These are phyloP conservation scores for Asterophora lycoperdoides DNA, from an alignment of 768 basidiomycete species.

Conservation along the genomic window DNA sequence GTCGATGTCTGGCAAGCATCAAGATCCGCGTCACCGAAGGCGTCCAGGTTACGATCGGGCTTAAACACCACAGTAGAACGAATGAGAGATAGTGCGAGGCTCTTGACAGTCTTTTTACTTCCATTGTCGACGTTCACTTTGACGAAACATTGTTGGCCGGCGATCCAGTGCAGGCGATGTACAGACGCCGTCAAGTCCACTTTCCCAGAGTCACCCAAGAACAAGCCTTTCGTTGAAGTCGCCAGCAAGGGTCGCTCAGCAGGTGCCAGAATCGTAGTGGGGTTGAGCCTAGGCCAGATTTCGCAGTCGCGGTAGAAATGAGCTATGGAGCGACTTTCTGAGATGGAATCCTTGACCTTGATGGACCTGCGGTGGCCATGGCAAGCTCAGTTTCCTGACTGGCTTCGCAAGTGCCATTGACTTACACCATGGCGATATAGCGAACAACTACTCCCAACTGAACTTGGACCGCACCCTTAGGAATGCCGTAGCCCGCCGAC, in stretches of 20 bases:
- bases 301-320: conserved; percentile 87
- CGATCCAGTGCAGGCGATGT: conserved; percentile 73
- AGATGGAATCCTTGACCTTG: conserved; percentile 65
- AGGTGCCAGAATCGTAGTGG: conserved; percentile 54
- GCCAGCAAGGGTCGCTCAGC: conserved; percentile 56
- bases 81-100: conserved; percentile 55
- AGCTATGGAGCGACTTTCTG: conserved; percentile 65
- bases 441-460: conserved; percentile 61
- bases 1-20: conserved; percentile 64
- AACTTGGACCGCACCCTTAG: conserved; percentile 55
- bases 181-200: conserved; percentile 63
- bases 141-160: conserved; percentile 75
- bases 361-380: conserved; percentile 54
- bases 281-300: conserved; percentile 73
- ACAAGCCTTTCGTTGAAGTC: conserved; percentile 48
- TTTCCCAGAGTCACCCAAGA: conserved; percentile 61
- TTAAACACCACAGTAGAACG: conserved; percentile 66
- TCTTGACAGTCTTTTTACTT: conserved; percentile 64
- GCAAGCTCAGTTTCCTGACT: conserved; percentile 4
- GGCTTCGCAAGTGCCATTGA: conserved; percentile 16
- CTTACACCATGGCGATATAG: conserved; percentile 80
- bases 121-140: conserved; percentile 63
- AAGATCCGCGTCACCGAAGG: conserved; percentile 33
- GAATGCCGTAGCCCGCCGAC: conserved; percentile 43
- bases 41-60: conserved; percentile 40